Evolutionary conservation across 176 grass and related monocot genomes (phyloP), one percentile per base, ranked within the genome.

Genomic region (Rhipidocladum racemiflorum): DNA sequence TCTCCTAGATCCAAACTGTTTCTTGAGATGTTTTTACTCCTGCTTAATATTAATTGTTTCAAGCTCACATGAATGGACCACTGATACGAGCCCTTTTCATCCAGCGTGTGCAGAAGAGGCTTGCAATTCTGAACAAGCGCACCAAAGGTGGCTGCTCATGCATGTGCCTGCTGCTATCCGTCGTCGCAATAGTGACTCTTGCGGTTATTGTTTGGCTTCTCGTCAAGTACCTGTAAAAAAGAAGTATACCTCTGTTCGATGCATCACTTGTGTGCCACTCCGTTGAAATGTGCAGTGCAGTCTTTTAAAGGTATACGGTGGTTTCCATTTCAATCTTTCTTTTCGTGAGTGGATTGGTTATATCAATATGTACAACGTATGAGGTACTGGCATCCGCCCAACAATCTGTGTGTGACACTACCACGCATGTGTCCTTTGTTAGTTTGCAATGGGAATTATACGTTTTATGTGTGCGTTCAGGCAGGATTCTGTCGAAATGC

Each of bases 111-210:
- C 95, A 94, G 86, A 97, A 89, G 86, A 87, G 84, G 29, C 80
- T 97, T 50, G 95, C 88, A 14, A 84, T 94, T 77, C 86, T 97
- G 82, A 94, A 97, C 88, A 97, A 92, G 81, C 90, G 90, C 46
- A 91, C 89, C 54, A 93, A 98, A 91, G 88, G 88, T 74, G 90
- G 86, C 60, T 97, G 95, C 85, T 97, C 95, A 17, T 91, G 90
- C 90, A 92, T 86, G 90, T 92, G 81, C 54, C 48, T 97, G 78
- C 77, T 94, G 61, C 36, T 98, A 36, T 93, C 90, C 3, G 79
- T 94, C 4, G 21, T 86, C 2, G 87, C 88, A 46, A 95, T 95
- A 77, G 90, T 98, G 49, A 81, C 93, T 78, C 90, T 98, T 8
- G 88, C 76, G 0, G 92, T 87, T 63, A 87, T 98, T 7, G 90